phyloP scores from a whole-genome alignment of 208 protist genomes.

The Leishmania lainsoni region DNA sequence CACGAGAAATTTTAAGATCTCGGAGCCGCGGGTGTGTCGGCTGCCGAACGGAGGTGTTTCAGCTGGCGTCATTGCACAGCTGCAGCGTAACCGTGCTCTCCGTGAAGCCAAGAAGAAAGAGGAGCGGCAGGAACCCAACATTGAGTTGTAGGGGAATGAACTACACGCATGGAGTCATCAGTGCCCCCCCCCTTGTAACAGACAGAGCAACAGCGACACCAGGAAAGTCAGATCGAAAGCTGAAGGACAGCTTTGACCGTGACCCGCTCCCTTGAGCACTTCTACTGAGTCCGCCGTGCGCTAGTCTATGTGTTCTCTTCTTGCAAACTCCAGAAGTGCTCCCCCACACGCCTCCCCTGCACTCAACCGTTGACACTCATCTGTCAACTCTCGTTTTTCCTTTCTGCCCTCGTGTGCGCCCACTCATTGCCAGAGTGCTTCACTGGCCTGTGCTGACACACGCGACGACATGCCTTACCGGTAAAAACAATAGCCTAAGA shows the following conservation, averaged over 20 bases:
- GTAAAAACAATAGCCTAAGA: background rate
- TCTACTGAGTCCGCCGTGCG: background rate
- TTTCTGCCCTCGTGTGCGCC: background rate
- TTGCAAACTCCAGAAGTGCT: background rate
- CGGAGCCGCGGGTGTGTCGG: slow-evolving; percentile 12
- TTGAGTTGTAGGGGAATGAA: background rate
- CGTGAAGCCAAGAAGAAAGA: slow-evolving; percentile 12
- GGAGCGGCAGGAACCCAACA: slow-evolving; percentile 5
- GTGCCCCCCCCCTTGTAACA: background rate
- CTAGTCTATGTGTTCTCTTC: background rate
- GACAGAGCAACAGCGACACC: background rate
- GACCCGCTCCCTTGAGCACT: background rate
- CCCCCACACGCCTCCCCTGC: background rate
- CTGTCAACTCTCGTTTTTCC: slow-evolving; percentile 8
- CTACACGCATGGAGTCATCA: background rate
- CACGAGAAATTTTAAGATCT: background rate
- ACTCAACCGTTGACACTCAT: background rate
- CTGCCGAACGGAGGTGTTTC: slow-evolving; percentile 27
- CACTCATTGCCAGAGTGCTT: background rate
- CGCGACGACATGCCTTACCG: background rate
- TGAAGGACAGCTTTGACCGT: background rate
- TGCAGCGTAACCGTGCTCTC: slow-evolving; percentile 16
- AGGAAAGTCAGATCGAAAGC: slow-evolving; percentile 4
- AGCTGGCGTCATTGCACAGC: background rate
- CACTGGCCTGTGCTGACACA: no score